phyloP scores from a whole-genome alignment of 192 early-diverging fungal species.

The Coemansia sp. region DNA sequence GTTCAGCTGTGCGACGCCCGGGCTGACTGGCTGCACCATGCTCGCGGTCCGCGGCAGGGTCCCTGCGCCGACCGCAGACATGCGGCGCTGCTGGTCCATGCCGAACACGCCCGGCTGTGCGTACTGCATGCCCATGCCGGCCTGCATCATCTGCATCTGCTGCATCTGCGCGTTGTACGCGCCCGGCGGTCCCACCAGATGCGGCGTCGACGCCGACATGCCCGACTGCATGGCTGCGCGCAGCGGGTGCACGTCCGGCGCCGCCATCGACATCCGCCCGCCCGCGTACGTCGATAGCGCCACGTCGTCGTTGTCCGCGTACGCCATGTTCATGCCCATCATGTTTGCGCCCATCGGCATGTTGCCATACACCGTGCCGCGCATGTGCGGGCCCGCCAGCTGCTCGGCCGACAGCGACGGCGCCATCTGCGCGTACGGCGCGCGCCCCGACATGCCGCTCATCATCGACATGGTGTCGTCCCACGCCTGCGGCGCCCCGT shows the following conservation, averaged over 20 bases:
- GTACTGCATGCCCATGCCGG: conserved; percentile 23
- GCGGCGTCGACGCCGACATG: conserved; percentile 50
- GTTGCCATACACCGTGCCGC: conserved; percentile 37
- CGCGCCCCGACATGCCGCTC: conserved; percentile 47
- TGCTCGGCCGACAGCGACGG: conserved; percentile 46
- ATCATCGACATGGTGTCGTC: conserved; percentile 53
- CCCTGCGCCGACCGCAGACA: conserved; percentile 18
- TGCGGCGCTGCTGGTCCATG: conserved; percentile 42
- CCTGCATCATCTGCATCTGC: conserved; percentile 29
- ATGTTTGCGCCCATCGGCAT: conserved; percentile 11
- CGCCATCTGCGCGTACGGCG: conserved; percentile 40
- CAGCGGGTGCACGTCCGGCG: conserved; percentile 45
- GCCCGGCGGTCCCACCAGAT: conserved; percentile 28
- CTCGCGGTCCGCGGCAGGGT: conserved; percentile 6
- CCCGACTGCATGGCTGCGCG: conserved; percentile 52
- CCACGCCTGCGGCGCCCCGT: conserved; percentile 36
- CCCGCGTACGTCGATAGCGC: conserved; percentile 40
- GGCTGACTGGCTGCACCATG: conserved; percentile 10
- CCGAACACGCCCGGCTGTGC: conserved; percentile 5
- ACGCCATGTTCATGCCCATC: conserved; percentile 9
- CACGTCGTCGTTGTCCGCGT: conserved; percentile 38
- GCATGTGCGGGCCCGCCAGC: conserved; percentile 30
- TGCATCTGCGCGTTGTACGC: conserved; percentile 21
- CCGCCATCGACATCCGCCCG: conserved; percentile 39
- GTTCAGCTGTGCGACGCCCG: conserved; percentile 12